These are phyloP conservation scores for Candida arabinofermentans DNA, from an alignment of 805 yeast species.

Conservation along the genomic window DNA sequence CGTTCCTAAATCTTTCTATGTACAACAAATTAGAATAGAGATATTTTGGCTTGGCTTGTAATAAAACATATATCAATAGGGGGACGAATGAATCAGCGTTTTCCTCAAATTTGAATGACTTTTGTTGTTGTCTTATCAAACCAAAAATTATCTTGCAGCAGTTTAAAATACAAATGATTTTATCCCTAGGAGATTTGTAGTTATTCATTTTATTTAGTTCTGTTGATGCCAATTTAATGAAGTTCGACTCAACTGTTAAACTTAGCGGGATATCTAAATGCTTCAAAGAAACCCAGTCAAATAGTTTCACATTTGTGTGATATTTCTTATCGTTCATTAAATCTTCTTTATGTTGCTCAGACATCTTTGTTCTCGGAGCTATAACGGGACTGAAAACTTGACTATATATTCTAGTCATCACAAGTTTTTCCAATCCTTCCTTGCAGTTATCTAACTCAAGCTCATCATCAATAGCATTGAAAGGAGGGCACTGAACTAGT, in stretches of 20 bases:
- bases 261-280: constrained; percentile 73
- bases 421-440: constrained; percentile 89
- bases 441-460: constrained; percentile 64
- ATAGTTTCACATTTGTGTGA: constrained; percentile 30
- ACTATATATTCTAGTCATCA: constrained; percentile 81
- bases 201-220: constrained; percentile 77
- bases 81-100: constrained; percentile 97
- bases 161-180: constrained; percentile 84
- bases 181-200: constrained; percentile 92
- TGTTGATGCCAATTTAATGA: constrained; percentile 59
- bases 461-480: constrained; percentile 55
- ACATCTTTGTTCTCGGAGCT: constrained; percentile 38
- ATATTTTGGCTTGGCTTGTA: constrained; percentile 61
- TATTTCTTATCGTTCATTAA: constrained; percentile 63
- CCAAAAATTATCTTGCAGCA: constrained; percentile 93
- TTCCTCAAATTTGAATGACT: constrained; percentile 48
- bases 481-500: constrained; percentile 64
- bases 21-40: constrained; percentile 78
- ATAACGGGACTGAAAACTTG: constrained; percentile 71
- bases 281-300: constrained; percentile 59
- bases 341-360: constrained; percentile 59
- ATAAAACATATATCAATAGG: constrained; percentile 69
- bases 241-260: constrained; percentile 45
- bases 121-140: constrained; percentile 56
- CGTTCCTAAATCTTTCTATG: constrained; percentile 79